A percentile compares a stretch with the other conserved stretches of the same genome.
Conservation (phyloP, 345 rosid genomes). For the Hypericum androsaemum region DNA sequence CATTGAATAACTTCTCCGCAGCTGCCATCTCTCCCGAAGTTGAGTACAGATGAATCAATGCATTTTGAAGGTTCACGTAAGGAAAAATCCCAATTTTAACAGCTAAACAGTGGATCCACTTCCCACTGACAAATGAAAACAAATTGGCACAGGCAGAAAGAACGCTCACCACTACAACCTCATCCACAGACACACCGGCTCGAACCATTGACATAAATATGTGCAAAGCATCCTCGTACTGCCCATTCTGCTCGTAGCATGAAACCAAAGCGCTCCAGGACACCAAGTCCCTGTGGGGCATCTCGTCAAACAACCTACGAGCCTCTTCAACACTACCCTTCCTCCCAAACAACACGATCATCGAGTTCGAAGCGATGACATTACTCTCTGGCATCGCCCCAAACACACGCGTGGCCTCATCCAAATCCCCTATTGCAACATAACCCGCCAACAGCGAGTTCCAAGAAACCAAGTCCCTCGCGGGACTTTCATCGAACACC, state of each 20-base stretch:
- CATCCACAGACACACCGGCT: slow-evolving; percentile 30
- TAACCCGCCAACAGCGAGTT: slow-evolving; percentile 49
- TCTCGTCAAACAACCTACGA: slow-evolving; percentile 25
- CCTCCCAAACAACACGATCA: slow-evolving; percentile 47
- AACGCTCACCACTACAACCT: slow-evolving; percentile 36
- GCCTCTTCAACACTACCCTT: slow-evolving; percentile 35
- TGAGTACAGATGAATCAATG: slow-evolving; percentile 46
- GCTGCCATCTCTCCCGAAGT: slow-evolving; percentile 27
- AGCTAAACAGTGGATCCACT: slow-evolving; percentile 27
- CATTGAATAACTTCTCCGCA: slow-evolving; percentile 35
- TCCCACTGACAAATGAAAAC: slow-evolving; percentile 16
- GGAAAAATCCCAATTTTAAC: slow-evolving; percentile 34
- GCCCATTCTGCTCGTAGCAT: slow-evolving; percentile 38
- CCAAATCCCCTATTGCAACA: slow-evolving; percentile 30
- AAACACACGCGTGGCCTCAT: slow-evolving; percentile 34
- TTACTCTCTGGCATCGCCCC: slow-evolving; percentile 38
- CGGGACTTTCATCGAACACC: slow-evolving; percentile 40
- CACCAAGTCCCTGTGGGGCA: slow-evolving; percentile 38
- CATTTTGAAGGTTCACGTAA: slow-evolving; percentile 51
- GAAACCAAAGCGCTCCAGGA: slow-evolving; percentile 57
- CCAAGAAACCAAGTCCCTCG: slow-evolving; percentile 48
- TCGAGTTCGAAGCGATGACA: slow-evolving; percentile 45
- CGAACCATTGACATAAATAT: slow-evolving; percentile 30
- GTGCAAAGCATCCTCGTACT: slow-evolving; percentile 34
- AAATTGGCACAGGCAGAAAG: slow-evolving; percentile 38